A percentile compares a stretch with the other conserved stretches of the same genome.
These are phyloP conservation scores for Metroxylon sagu DNA, from an alignment of 176 grass and related monocot species.

Conservation along the genomic window DNA sequence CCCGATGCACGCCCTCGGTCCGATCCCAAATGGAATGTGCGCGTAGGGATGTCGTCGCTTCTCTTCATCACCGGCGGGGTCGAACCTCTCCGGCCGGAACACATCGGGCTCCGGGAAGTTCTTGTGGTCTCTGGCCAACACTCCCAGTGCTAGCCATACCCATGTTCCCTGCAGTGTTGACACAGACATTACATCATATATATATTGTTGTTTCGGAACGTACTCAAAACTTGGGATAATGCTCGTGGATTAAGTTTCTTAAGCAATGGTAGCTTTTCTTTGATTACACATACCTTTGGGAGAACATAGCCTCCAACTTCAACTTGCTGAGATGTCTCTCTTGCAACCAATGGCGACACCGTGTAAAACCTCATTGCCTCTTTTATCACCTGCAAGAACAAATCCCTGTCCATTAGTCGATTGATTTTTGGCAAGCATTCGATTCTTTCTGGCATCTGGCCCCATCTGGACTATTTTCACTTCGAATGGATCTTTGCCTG, in stretches of 20 bases:
- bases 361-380: conserved; percentile 69
- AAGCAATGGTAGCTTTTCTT: no score
- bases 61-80: conserved; percentile 47
- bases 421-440: no score
- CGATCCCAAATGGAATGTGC: conserved; percentile 77
- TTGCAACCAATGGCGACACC: conserved; percentile 57
- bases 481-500: conserved; percentile 18
- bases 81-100: conserved; percentile 73
- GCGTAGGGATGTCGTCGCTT: conserved; percentile 62
- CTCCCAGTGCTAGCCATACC: conserved; percentile 87
- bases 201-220: no score
- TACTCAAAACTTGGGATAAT: no score
- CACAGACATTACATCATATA: no score
- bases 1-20: conserved; percentile 72
- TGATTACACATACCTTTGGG: conserved; percentile 29
- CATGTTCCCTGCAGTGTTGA: conserved; percentile 42
- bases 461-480: no score
- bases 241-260: no score
- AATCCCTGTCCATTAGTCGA: no score
- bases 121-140: conserved; percentile 63
- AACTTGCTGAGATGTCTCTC: conserved; percentile 46
- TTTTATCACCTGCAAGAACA: conserved; percentile 40
- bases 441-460: no score
- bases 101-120: conserved; percentile 78
- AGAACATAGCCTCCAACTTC: conserved; percentile 45